phyloP scores from a whole-genome alignment of 2,329 filamentous ascomycete genomes.

The Botrytis byssoidea region DNA sequence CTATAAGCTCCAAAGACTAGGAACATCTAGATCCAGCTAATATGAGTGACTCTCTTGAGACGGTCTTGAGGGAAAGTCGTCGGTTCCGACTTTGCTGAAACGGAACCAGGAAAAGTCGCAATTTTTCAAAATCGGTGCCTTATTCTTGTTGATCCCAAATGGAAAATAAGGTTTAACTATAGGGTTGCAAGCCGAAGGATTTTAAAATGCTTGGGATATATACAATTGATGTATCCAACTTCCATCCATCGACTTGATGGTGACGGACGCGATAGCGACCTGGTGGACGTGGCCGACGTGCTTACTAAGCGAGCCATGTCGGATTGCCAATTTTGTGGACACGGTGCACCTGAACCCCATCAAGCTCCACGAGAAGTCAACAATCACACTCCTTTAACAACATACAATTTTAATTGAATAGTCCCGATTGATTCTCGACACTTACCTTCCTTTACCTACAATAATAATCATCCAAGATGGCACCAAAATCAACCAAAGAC shows the following conservation, averaged over 20 bases:
- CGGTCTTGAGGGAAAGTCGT: neutral
- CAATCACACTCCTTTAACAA: slow-evolving; percentile 17
- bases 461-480: slow-evolving; percentile 15
- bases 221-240: neutral
- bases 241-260: too few species aligned
- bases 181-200: accelerated
- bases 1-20: neutral
- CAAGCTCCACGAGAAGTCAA: slow-evolving; percentile 10
- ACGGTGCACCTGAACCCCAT: slow-evolving; percentile 11
- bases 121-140: too few species aligned
- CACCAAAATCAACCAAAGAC: slow-evolving; percentile 48
- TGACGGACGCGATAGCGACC: neutral
- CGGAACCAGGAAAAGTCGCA: neutral
- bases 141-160: too few species aligned
- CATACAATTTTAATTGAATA: slow-evolving; percentile 9
- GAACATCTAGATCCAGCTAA: neutral
- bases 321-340: slow-evolving; percentile 16
- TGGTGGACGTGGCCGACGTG: neutral
- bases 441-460: slow-evolving; percentile 5
- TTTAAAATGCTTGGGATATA: neutral
- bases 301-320: slow-evolving; percentile 3
- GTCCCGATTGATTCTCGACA: slow-evolving; percentile 7
- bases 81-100: neutral
- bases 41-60: neutral
- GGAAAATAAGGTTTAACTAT: too few species aligned